These are phyloP conservation scores for Talaromyces sp. DNA, from an alignment of 2,329 filamentous ascomycete genomes.

Conservation along the genomic window DNA sequence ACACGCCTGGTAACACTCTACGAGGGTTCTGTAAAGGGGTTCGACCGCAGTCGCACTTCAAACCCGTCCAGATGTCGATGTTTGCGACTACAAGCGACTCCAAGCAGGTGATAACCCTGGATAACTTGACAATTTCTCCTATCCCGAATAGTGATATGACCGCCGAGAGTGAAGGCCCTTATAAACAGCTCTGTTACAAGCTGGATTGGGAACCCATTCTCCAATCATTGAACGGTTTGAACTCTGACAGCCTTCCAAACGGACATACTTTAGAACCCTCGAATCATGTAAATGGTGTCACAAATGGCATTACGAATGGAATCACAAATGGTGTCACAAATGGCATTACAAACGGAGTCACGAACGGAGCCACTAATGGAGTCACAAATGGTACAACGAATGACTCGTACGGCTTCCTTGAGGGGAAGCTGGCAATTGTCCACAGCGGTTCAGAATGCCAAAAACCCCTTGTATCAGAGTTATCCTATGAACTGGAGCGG, in stretches of 20 bases:
- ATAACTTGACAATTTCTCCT: not conserved
- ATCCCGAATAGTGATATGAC: not conserved
- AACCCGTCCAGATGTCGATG: not conserved
- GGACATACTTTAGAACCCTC: not conserved
- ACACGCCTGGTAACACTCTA: not conserved
- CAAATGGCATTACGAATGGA: not conserved
- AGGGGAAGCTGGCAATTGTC: not conserved
- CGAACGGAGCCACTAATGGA: not conserved
- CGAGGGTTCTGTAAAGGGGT: not conserved
- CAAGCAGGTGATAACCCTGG: not conserved
- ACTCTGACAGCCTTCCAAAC: not conserved
- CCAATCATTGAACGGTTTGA: not conserved
- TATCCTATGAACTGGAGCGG: not conserved
- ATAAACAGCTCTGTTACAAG: not conserved
- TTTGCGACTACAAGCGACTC: not conserved
- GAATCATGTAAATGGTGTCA: not conserved
- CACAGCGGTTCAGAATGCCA: not conserved
- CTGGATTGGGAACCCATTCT: not conserved
- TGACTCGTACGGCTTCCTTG: not conserved
- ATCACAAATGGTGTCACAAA: not conserved
- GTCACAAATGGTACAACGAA: not conserved
- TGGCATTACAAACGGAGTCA: not conserved
- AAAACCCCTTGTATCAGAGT: not conserved
- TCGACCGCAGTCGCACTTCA: not conserved
- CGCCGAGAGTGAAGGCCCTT: not conserved